These are phyloP conservation scores for Apium graveolens DNA, from an alignment of 129 eudicot genomes.

Conservation along the genomic window DNA sequence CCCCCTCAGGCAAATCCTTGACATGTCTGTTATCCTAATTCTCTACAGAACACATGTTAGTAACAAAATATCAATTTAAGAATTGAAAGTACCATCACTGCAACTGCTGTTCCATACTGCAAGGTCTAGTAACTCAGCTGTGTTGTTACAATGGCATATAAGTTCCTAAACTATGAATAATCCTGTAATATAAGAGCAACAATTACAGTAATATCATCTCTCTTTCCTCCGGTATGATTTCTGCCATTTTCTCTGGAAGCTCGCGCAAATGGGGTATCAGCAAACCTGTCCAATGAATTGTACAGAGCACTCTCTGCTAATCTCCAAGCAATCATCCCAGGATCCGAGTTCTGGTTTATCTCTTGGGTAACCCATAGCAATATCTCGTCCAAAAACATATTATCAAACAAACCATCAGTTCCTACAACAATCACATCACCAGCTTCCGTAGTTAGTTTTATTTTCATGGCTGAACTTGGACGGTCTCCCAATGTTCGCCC, in stretches of 20 bases:
- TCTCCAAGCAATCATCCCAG: constrained; percentile 9
- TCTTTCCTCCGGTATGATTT: constrained; percentile 13
- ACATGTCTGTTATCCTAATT: too few relatives aligned
- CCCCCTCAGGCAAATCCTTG: too few relatives aligned
- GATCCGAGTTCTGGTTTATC: not conserved
- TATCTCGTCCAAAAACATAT: constrained; percentile 8
- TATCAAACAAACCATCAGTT: constrained; percentile 39
- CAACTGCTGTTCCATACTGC: not conserved
- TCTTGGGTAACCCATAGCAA: not conserved
- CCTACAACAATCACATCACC: constrained; percentile 26
- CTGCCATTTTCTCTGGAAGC: constrained; percentile 13
- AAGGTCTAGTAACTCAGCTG: not conserved
- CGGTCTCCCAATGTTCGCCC: not conserved
- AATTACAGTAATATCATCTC: constrained; percentile 16
- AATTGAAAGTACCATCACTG: not conserved
- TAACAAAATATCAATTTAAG: too few relatives aligned
- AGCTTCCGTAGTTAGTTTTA: not conserved
- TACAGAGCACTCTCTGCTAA: constrained; percentile 18
- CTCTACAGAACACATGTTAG: too few relatives aligned
- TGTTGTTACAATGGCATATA: not conserved
- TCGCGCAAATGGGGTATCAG: constrained; percentile 22
- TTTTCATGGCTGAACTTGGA: constrained; percentile 12
- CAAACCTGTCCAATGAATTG: constrained; percentile 18
- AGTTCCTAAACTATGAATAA: not conserved
- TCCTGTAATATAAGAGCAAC: not conserved